Conservation (phyloP, 768 basidiomycete genomes). For the Calocera viscosa region DNA sequence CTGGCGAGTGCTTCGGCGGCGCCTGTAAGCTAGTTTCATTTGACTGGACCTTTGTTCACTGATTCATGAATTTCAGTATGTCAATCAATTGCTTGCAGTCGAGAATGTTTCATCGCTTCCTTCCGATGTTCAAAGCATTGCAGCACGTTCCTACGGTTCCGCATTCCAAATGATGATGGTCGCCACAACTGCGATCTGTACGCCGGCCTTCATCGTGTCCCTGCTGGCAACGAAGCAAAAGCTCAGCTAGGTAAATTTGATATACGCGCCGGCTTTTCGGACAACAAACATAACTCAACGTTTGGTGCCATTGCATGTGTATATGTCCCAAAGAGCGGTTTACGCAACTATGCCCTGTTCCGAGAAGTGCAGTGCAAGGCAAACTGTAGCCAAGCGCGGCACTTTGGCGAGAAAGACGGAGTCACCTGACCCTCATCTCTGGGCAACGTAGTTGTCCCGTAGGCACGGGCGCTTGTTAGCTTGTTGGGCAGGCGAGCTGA, state of each 20-base stretch:
- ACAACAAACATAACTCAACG: background rate
- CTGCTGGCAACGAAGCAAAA: background rate
- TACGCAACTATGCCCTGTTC: too few species aligned
- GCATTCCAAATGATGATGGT: conserved; percentile 5
- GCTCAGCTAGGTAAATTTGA: background rate
- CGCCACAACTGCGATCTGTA: background rate
- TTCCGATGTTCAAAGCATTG: background rate
- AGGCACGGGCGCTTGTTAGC: too few species aligned
- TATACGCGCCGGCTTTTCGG: background rate
- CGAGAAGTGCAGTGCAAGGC: too few species aligned
- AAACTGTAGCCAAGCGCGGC: too few species aligned
- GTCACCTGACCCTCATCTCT: too few species aligned
- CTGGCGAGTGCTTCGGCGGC: background rate
- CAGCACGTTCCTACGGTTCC: background rate
- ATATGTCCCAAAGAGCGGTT: too few species aligned
- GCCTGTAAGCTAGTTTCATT: background rate
- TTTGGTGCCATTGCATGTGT: too few species aligned
- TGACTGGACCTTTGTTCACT: background rate
- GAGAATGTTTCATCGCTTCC: background rate
- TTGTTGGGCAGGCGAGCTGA: too few species aligned
- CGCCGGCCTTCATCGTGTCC: background rate
- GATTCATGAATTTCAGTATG: background rate
- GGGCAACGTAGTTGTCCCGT: too few species aligned
- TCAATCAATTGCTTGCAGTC: background rate
- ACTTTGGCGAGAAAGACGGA: too few species aligned